A percentile compares a stretch with the other conserved stretches of the same genome.
Evolutionary conservation across 495 filamentous ascomycete genomes (phyloP).

Genomic region (Aspergillus sclerotiicarbonarius): DNA sequence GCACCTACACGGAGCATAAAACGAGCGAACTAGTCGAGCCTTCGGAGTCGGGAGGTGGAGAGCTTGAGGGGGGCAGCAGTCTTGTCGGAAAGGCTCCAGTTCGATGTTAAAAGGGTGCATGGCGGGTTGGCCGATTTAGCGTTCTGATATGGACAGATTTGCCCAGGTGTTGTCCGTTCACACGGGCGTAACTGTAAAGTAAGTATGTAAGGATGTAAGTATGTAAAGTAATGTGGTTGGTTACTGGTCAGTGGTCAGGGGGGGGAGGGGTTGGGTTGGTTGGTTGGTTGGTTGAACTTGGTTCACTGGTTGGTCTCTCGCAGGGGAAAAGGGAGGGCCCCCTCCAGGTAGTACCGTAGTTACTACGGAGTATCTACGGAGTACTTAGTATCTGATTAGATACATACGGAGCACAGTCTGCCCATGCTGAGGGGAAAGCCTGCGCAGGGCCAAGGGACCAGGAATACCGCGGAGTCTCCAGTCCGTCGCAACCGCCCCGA

Average conservation of each 20-base stretch:
- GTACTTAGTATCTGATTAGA: background rate
- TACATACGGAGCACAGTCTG: too few species aligned
- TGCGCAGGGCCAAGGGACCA: background rate
- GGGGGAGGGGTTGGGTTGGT: too few species aligned
- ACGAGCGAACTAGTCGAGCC: constrained; percentile 18
- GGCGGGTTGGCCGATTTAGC: constrained; percentile 10
- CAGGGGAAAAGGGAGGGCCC: too few species aligned
- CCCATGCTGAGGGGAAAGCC: too few species aligned
- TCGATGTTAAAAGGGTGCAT: constrained; percentile 5
- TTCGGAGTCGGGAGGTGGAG: constrained; percentile 27
- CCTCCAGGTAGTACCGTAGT: too few species aligned
- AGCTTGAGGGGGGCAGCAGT: constrained; percentile 14
- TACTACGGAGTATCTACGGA: background rate
- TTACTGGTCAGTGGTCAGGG: too few species aligned
- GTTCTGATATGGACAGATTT: constrained; percentile 10
- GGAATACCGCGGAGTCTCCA: background rate
- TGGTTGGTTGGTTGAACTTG: too few species aligned
- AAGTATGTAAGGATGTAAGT: too few species aligned
- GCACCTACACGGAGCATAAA: constrained; percentile 5
- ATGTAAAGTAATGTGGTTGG: too few species aligned
- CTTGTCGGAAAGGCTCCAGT: constrained; percentile 6
- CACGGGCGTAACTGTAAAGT: background rate
- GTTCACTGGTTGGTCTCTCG: too few species aligned
- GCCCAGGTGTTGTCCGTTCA: background rate
- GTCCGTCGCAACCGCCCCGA: background rate